A percentile compares a stretch with the other conserved stretches of the same genome.
These are phyloP conservation scores for Conringia planisiliqua DNA, from an alignment of 345 rosid genomes.

Conservation along the genomic window DNA sequence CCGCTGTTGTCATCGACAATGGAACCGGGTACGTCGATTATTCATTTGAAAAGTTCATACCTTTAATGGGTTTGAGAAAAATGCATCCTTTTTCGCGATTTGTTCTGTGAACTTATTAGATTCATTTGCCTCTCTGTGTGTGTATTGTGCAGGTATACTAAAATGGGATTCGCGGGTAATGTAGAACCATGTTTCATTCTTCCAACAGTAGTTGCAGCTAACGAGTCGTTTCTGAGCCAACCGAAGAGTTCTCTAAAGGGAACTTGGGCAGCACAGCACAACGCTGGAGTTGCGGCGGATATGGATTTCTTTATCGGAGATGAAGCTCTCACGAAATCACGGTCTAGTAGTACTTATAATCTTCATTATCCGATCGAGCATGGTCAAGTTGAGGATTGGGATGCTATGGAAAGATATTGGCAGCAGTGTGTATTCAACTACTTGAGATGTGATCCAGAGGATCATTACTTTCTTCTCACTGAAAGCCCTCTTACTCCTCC, in stretches of 20 bases:
- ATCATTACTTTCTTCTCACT: constrained; percentile 91
- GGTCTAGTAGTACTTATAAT: constrained; percentile 71
- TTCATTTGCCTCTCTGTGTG: background rate
- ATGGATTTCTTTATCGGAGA: constrained; percentile 92
- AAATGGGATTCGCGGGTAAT: constrained; percentile 96
- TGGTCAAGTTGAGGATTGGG: constrained; percentile 97
- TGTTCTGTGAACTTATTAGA: background rate
- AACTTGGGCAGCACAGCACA: constrained; percentile 77
- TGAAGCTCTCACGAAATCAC: constrained; percentile 67
- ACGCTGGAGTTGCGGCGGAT: constrained; percentile 97
- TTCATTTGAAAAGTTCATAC: background rate
- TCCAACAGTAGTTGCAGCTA: constrained; percentile 87
- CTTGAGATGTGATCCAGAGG: constrained; percentile 95
- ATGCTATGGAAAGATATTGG: constrained; percentile 98
- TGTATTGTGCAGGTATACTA: constrained; percentile 62
- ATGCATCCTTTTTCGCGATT: background rate
- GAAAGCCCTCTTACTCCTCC: constrained; percentile 99
- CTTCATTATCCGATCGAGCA: constrained; percentile 81
- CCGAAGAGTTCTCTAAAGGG: constrained; percentile 60
- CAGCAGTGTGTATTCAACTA: constrained; percentile 92
- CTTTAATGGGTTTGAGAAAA: background rate
- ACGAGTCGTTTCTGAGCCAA: constrained; percentile 82
- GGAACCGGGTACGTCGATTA: constrained; percentile 76
- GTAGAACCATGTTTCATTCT: constrained; percentile 95
- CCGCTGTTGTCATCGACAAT: constrained; percentile 95